Base-by-base conservation (phyloP, 768 basidiomycete genomes). In the Fomitopsis serialis region DNA sequence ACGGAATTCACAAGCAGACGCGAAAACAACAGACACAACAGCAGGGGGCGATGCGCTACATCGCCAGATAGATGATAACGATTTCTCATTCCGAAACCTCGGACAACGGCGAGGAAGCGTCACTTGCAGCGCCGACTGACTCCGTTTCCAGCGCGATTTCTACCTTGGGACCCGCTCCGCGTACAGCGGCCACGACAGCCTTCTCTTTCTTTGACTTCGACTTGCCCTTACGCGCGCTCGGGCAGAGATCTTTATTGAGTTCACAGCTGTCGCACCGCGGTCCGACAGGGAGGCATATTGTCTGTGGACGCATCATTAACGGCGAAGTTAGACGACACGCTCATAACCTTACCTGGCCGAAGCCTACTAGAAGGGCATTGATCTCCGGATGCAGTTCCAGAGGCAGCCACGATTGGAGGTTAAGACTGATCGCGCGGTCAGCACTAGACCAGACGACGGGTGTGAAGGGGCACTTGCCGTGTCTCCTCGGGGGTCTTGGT, bases 401-500 rank as follows among this genome's bases (percentile, higher is more conserved):
- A 0, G 91, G 90, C 2, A 92, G 77, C 90, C 90, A 93, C 2
- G 89, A 91, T 60, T 93, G 81, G 2, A 92, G 70, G 58, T 89
- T 92, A 40, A 89, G 63, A 55, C 89, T 89, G 37, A 32, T 32
- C 34, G 34, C 21, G 19, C 10, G 23, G 17, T 17, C 13, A 17
- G 46, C 13, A 45, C 27, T 24, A 25, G 13, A 15, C 25, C 12
- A 17, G 13, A 40, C 32, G 42, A 29, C 9, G 24, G 25, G 24
- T 0, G 21, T 2, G 11, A 27, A 24, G 29, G 13, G 19, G 15
- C 15, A 60, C 63, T 23, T 46, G 89, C 87, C 95, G 74, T 0
- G 96, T 98, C 62, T 90, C 82, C 63, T 99, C 96, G 0, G 95
- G 90, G 2, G 74, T 87, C 63, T 85, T 89, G 1, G 94, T 95